Percentiles rank a stretch among this genome's conserved stretches.
Evolutionary conservation across 2,329 filamentous ascomycete genomes (phyloP).

Genomic region (Ophiostoma sp.): DNA sequence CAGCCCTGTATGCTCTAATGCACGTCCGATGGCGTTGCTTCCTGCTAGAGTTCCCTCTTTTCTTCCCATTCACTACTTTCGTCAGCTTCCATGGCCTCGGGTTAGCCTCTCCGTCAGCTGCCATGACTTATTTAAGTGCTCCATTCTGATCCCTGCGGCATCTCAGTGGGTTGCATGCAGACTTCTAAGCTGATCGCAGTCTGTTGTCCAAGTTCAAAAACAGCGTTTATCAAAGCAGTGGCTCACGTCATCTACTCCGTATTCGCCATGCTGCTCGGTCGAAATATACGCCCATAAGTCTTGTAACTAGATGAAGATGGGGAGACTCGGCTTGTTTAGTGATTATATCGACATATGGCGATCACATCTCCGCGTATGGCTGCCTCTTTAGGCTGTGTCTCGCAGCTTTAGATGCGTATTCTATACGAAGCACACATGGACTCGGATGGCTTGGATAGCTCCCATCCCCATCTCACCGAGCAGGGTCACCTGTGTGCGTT

Average conservation of each 20-base stretch:
- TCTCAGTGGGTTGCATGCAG: background rate
- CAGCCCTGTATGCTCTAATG: constrained; percentile 8
- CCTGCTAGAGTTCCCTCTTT: background rate
- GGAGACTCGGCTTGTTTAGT: too few relatives aligned
- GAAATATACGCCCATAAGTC: too few relatives aligned
- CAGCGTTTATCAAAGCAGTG: background rate
- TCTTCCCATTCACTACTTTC: background rate
- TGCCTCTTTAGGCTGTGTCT: too few relatives aligned
- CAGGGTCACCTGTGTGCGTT: background rate
- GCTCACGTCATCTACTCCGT: too few relatives aligned
- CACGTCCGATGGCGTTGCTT: constrained; percentile 11
- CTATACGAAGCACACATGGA: too few relatives aligned
- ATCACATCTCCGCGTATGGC: too few relatives aligned
- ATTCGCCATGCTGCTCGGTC: too few relatives aligned
- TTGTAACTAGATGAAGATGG: too few relatives aligned
- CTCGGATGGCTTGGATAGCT: too few relatives aligned
- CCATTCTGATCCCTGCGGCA: background rate
- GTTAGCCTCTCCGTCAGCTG: constrained; percentile 1
- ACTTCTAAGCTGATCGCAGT: background rate
- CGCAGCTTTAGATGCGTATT: too few relatives aligned
- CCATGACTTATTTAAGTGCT: background rate
- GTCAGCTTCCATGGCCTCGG: constrained; percentile 6
- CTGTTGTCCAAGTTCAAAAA: background rate
- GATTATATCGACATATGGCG: too few relatives aligned
- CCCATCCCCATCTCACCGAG: background rate